A percentile compares a stretch with the other conserved stretches of the same genome.
Conservation (phyloP, 2,329 filamentous ascomycete species). For the Podosphaera fusca region DNA sequence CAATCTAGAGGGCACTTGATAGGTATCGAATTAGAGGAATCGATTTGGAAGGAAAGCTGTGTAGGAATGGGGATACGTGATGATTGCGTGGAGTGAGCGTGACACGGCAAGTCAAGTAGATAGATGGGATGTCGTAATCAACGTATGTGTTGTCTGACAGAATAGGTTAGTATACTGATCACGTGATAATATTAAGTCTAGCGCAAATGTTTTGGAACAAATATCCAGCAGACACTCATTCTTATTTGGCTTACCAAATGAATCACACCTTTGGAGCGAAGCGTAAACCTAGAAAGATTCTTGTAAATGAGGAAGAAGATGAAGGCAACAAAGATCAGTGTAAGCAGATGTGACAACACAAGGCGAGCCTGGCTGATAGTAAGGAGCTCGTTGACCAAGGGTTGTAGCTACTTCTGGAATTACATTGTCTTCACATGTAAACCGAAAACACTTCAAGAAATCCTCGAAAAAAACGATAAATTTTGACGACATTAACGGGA, state of each 20-base stretch:
- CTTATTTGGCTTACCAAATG: conserved; percentile 4
- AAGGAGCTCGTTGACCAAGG: conserved; percentile 10
- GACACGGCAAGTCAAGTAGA: too few species aligned
- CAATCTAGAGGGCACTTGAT: too few species aligned
- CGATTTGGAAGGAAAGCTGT: too few species aligned
- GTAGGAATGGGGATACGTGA: too few species aligned
- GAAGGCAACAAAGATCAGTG: conserved; percentile 10
- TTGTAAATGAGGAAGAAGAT: conserved; percentile 43
- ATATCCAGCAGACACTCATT: too few species aligned
- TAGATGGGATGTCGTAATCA: too few species aligned
- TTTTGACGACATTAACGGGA: neutral
- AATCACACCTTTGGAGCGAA: conserved; percentile 26
- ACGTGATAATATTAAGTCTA: too few species aligned
- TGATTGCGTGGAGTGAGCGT: too few species aligned
- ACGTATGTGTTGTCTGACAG: too few species aligned
- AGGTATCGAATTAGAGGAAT: too few species aligned
- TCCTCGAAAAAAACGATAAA: neutral
- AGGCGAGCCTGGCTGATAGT: conserved; percentile 11
- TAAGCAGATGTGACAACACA: conserved; percentile 6
- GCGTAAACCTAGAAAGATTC: conserved; percentile 57
- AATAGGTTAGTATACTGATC: too few species aligned
- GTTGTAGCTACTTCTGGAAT: conserved; percentile 6
- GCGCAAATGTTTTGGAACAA: too few species aligned
- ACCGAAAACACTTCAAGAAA: neutral
- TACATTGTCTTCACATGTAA: neutral